These are phyloP conservation scores for Rhodotorula sp. DNA, from an alignment of 1,284 basidiomycete species.

Conservation along the genomic window DNA sequence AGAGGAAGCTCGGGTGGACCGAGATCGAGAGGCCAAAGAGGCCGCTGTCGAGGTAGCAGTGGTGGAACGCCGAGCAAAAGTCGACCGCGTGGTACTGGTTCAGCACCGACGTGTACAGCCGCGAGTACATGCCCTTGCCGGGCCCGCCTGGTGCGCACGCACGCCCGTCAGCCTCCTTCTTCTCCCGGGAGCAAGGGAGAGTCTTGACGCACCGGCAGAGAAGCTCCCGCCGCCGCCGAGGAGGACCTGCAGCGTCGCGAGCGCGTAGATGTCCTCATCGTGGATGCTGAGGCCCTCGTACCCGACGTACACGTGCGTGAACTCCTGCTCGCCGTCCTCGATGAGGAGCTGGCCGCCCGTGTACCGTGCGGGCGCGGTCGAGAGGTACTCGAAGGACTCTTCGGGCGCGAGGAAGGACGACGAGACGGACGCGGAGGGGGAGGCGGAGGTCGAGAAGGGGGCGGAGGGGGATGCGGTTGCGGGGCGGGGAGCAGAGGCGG, in stretches of 20 bases:
- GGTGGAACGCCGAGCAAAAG: constrained; percentile 96
- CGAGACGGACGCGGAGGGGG: constrained; percentile 20
- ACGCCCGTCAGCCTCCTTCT: neutral
- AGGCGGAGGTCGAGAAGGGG: constrained; percentile 23
- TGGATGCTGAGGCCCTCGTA: constrained; percentile 92
- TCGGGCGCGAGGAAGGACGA: constrained; percentile 42
- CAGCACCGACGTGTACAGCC: constrained; percentile 94
- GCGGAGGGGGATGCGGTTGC: constrained; percentile 46
- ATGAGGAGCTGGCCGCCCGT: constrained; percentile 77
- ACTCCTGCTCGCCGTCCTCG: constrained; percentile 67
- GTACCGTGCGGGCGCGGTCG: constrained; percentile 65
- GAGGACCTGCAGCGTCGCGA: constrained; percentile 92
- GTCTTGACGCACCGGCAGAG: constrained; percentile 70
- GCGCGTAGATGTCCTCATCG: constrained; percentile 89
- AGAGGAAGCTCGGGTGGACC: constrained; percentile 66
- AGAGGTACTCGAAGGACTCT: constrained; percentile 50
- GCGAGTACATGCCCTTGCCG: constrained; percentile 98
- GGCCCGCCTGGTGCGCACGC: constrained; percentile 71
- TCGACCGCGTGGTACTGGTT: constrained; percentile 94
- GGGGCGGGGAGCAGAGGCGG: neutral
- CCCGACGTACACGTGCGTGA: constrained; percentile 89
- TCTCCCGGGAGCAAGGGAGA: neutral
- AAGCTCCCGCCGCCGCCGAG: constrained; percentile 95
- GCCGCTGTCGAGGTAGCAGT: constrained; percentile 93
- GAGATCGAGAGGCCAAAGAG: constrained; percentile 91